Base-by-base conservation (phyloP, 1,284 basidiomycete species). In the Stereum hirsutum region DNA sequence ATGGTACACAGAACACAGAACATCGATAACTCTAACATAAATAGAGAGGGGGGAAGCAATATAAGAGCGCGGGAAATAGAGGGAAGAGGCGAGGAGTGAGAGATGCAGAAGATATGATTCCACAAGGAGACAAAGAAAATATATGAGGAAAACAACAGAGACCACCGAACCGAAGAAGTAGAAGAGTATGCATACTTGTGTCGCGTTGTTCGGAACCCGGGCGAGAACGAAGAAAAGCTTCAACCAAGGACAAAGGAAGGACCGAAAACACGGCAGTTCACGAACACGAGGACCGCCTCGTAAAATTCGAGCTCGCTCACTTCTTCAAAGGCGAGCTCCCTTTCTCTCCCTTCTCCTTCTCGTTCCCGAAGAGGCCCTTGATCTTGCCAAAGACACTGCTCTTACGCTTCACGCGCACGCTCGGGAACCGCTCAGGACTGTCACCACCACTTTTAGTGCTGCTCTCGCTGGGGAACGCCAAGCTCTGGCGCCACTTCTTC, bases 351-450 rank as follows among this genome's bases (percentile, higher is more conserved):
- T 50, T 44, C 41, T 46, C 46, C 31, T 46, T 46, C 30, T 50
- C 50, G 14, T 44, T 41, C 6, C 24, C 17, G 46, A 57, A 52
- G 10, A 52, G 50, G 30, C 44, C 47, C 50, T 56, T 57, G 46
- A 59, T 39, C 47, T 52, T 57, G 17, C 53, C 55, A 34, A 59
- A 51, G 10, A 60, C 30, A 33, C 52, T 38, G 12, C 21, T 54
- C 23, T 45, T 42, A 27, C 57, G 54, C 47, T 57, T 58, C 49
- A 47, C 56, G 38, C 51, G 49, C 15, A 37, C 44, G 39, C 48
- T 50, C 25, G 41, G 31, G 37, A 50, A 46, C 27, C 46, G 43
- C 30, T 46, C 42, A 10, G 51, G 43, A 6, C 42, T 27, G 17
- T 20, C 21, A 24, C 36, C 17, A 24, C 10, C 26, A 24, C 24